Evolutionary conservation across 2,329 filamentous ascomycete species (phyloP).

Genomic region (Monilinia fructicola): DNA sequence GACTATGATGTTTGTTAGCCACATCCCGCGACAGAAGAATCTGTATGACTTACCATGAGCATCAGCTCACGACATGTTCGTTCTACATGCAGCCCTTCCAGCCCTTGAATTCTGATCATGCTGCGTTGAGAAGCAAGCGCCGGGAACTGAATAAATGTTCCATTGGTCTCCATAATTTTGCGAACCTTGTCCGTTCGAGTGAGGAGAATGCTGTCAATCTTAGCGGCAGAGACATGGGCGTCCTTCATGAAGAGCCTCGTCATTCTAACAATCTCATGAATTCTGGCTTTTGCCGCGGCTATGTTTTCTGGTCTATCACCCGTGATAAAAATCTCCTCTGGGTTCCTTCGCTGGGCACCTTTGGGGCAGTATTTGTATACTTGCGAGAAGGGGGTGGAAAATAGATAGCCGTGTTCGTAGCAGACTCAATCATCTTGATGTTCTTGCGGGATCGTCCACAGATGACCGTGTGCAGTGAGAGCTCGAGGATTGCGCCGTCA

Average conservation of each 20-base stretch:
- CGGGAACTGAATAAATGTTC: slow-evolving; percentile 91
- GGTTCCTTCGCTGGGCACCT: slow-evolving; percentile 76
- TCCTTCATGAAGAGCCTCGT: slow-evolving; percentile 90
- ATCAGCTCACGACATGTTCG: slow-evolving; percentile 94
- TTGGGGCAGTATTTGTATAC: slow-evolving; percentile 88
- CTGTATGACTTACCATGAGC: slow-evolving; percentile 66
- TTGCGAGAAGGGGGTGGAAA: slow-evolving; percentile 93
- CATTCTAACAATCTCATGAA: slow-evolving; percentile 78
- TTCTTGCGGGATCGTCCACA: slow-evolving; percentile 94
- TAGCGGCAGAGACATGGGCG: slow-evolving; percentile 82
- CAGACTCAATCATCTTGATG: slow-evolving; percentile 95
- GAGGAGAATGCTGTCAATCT: slow-evolving; percentile 91
- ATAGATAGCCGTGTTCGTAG: slow-evolving; percentile 95
- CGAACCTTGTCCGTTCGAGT: slow-evolving; percentile 92
- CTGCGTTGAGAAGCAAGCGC: slow-evolving; percentile 81
- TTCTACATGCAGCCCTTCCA: slow-evolving; percentile 90
- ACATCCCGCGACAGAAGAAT: slow-evolving; percentile 7
- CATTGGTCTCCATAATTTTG: slow-evolving; percentile 96
- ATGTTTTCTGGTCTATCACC: slow-evolving; percentile 85
- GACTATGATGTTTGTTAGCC: slow-evolving; percentile 55
- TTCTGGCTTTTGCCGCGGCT: slow-evolving; percentile 82
- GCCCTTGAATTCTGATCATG: slow-evolving; percentile 85
- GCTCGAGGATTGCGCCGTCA: slow-evolving; percentile 77
- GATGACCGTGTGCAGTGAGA: slow-evolving; percentile 85
- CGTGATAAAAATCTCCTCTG: slow-evolving; percentile 92